A percentile compares a stretch with the other conserved stretches of the same genome.
These are phyloP conservation scores for Stromatinia cepivora DNA, from an alignment of 2,329 filamentous ascomycete genomes.

Conservation along the genomic window DNA sequence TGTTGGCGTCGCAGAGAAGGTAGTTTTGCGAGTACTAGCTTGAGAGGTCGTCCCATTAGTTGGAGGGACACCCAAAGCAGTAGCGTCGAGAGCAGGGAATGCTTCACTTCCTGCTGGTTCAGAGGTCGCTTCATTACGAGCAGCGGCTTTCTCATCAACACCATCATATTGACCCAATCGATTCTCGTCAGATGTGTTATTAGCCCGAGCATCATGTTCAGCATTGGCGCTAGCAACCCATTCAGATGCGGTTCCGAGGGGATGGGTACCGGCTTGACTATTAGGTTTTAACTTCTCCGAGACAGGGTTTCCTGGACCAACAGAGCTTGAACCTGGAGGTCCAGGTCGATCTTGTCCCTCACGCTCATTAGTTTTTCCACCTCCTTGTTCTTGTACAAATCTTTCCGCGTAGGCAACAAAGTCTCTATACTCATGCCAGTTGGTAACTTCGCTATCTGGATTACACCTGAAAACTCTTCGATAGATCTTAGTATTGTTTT, in stretches of 20 bases:
- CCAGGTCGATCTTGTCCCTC: constrained; percentile 40
- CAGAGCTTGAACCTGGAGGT: constrained; percentile 34
- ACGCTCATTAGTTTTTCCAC: constrained; percentile 38
- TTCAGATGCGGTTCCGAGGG: constrained; percentile 36
- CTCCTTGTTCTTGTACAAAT: constrained; percentile 57
- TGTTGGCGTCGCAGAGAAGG: constrained; percentile 50
- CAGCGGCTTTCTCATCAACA: constrained; percentile 33
- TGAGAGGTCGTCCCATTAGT: constrained; percentile 33
- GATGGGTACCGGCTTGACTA: constrained; percentile 29
- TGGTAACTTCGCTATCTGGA: constrained; percentile 91
- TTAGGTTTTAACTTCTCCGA: constrained; percentile 33
- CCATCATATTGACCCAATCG: constrained; percentile 32
- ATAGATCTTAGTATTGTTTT: constrained; percentile 95
- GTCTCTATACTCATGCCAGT: constrained; percentile 79
- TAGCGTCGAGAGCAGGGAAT: constrained; percentile 50
- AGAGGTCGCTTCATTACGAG: constrained; percentile 43
- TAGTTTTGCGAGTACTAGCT: constrained; percentile 53
- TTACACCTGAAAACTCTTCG: constrained; percentile 93
- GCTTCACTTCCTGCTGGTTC: constrained; percentile 47
- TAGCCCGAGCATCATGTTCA: constrained; percentile 29
- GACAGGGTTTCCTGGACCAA: constrained; percentile 17
- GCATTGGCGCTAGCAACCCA: constrained; percentile 35
- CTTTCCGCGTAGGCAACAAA: constrained; percentile 67
- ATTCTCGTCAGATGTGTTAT: constrained; percentile 25
- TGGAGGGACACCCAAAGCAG: constrained; percentile 21